Percentiles rank a stretch among this genome's conserved stretches.
phyloP scores from a whole-genome alignment of 768 basidiomycete species.

The Leccinum sublutescens region DNA sequence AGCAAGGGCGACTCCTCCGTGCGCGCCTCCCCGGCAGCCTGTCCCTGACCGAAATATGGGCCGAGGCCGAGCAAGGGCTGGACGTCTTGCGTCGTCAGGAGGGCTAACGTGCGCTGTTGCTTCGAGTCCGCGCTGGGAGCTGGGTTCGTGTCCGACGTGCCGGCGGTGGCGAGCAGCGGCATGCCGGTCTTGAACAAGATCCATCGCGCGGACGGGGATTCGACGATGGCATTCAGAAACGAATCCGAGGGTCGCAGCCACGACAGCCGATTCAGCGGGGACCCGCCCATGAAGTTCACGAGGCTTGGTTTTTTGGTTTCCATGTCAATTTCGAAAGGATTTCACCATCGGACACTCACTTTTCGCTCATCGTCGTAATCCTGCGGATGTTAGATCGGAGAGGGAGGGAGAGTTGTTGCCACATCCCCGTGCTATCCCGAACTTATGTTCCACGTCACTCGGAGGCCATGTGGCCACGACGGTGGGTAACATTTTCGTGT shows the following conservation, averaged over 20 bases:
- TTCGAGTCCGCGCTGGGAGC: neutral
- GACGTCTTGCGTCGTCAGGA: slow-evolving; percentile 61
- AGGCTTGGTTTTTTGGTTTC: slow-evolving; percentile 31
- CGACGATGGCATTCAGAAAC: slow-evolving; percentile 73
- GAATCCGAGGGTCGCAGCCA: slow-evolving; percentile 75
- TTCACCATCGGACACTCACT: slow-evolving; percentile 21
- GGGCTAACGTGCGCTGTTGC: slow-evolving; percentile 40
- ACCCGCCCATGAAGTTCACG: slow-evolving; percentile 54
- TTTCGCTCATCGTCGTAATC: slow-evolving; percentile 29
- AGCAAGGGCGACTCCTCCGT: slow-evolving; percentile 32
- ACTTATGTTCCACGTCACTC: slow-evolving; percentile 1
- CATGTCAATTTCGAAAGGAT: neutral
- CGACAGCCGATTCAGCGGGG: slow-evolving; percentile 76
- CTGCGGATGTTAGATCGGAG: neutral
- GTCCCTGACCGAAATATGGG: slow-evolving; percentile 71
- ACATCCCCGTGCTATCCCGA: neutral
- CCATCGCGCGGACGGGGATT: slow-evolving; percentile 65
- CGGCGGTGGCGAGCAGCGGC: slow-evolving; percentile 52
- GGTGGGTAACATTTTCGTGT: neutral
- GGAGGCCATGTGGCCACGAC: slow-evolving; percentile 6
- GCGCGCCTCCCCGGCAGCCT: slow-evolving; percentile 38
- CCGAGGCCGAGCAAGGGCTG: slow-evolving; percentile 60
- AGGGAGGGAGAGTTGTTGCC: slow-evolving; percentile 1
- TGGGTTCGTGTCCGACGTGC: slow-evolving; percentile 21
- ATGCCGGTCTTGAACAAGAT: slow-evolving; percentile 72